Evolutionary conservation across 2,329 filamentous ascomycete species (phyloP).

Genomic region (Anthostomella pinea): DNA sequence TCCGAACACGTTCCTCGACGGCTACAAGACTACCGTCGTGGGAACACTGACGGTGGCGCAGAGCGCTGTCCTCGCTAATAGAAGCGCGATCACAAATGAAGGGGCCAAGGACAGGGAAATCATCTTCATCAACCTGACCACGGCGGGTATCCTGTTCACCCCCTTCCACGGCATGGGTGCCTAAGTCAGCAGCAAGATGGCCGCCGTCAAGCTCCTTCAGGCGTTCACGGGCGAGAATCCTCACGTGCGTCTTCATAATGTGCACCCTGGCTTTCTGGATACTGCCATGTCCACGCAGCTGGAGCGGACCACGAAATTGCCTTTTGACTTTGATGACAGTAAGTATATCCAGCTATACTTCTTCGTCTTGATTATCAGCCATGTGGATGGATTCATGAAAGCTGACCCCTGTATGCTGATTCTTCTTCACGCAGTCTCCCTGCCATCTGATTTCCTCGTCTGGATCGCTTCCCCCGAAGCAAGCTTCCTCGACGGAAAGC

Average conservation of each 20-base stretch:
- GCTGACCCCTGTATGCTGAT: too few relatives aligned
- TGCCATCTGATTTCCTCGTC: constrained; percentile 10
- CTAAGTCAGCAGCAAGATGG: constrained; percentile 41
- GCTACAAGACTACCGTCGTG: constrained; percentile 31
- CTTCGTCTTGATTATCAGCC: too few relatives aligned
- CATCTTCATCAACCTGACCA: constrained; percentile 22
- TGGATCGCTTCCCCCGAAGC: constrained; percentile 12
- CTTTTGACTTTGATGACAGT: constrained; percentile 18
- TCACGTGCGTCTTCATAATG: constrained; percentile 34
- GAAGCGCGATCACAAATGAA: too few relatives aligned
- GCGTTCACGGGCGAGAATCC: constrained; percentile 40
- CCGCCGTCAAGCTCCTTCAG: constrained; percentile 39
- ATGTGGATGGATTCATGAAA: not conserved
- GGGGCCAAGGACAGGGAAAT: constrained; percentile 5
- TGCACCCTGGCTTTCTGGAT: constrained; percentile 39
- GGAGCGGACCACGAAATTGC: constrained; percentile 5
- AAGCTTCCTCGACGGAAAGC: constrained; percentile 8
- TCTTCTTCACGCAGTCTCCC: constrained; percentile 3
- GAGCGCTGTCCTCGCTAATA: constrained; percentile 22
- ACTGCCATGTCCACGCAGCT: constrained; percentile 23
- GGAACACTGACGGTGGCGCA: constrained; percentile 31
- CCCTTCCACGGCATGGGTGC: constrained; percentile 28
- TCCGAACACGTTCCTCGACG: constrained; percentile 29
- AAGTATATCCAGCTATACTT: constrained; percentile 5
- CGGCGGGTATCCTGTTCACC: constrained; percentile 26